Percentiles rank a stretch among this genome's conserved stretches.
These are phyloP conservation scores for Moelleriella libera DNA, from an alignment of 2,329 filamentous ascomycete species.

Conservation along the genomic window DNA sequence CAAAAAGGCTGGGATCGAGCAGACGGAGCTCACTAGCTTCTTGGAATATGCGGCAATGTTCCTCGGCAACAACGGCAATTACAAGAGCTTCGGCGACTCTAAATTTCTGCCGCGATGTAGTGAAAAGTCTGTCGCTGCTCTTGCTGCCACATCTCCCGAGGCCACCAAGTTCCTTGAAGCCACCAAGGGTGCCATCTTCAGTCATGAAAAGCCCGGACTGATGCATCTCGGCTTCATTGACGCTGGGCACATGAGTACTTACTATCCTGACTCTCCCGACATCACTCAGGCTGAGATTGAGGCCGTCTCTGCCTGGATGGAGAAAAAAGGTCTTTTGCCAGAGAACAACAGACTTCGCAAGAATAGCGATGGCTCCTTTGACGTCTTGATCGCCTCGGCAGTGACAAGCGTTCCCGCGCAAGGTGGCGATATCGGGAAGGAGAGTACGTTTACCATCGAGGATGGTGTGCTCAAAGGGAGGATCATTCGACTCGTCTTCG, in stretches of 20 bases:
- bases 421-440: slow-evolving; percentile 56
- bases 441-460: slow-evolving; percentile 44
- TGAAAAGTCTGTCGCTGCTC: slow-evolving; percentile 46
- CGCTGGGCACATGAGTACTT: slow-evolving; percentile 64
- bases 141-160: slow-evolving; percentile 46
- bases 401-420: slow-evolving; percentile 41
- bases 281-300: slow-evolving; percentile 67
- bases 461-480: slow-evolving; percentile 50
- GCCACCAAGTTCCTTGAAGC: slow-evolving; percentile 51
- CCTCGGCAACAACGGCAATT: slow-evolving; percentile 69
- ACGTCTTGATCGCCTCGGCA: slow-evolving; percentile 62
- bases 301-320: slow-evolving; percentile 58
- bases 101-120: slow-evolving; percentile 68
- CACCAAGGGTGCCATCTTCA: slow-evolving; percentile 60
- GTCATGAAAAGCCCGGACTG: slow-evolving; percentile 44
- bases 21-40: slow-evolving; percentile 52
- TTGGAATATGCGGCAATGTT: slow-evolving; percentile 69
- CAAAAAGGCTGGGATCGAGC: slow-evolving; percentile 47
- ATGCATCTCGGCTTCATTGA: slow-evolving; percentile 68
- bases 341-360: slow-evolving; percentile 70
- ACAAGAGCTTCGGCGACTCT: slow-evolving; percentile 75
- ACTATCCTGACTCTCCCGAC: slow-evolving; percentile 62
- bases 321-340: slow-evolving; percentile 53
- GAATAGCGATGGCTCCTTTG: slow-evolving; percentile 46
- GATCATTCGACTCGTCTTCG: slow-evolving; percentile 57